Evolutionary conservation across 345 rosid species (phyloP).

Genomic region (Boechera stricta): DNA sequence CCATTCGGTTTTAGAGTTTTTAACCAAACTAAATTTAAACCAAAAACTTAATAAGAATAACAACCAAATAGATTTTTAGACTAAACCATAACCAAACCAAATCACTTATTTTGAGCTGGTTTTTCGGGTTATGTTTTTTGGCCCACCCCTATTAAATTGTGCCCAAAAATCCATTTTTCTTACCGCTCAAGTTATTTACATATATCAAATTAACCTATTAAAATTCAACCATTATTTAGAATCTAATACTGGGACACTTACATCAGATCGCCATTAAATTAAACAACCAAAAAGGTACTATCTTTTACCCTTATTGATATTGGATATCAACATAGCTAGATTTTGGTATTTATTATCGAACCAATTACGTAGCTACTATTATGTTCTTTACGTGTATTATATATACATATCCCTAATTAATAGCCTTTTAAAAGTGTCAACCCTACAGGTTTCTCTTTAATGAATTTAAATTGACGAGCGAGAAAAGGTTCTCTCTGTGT

Average conservation of each 20-base stretch:
- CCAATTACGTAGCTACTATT: neutral
- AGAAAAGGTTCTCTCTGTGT: neutral
- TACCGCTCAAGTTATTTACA: too few relatives aligned
- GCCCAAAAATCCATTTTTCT: too few relatives aligned
- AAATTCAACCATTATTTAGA: neutral
- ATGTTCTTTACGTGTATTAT: too few relatives aligned
- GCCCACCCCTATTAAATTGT: too few relatives aligned
- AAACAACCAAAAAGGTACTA: neutral
- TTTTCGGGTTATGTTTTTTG: too few relatives aligned
- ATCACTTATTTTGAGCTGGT: too few relatives aligned
- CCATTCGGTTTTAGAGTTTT: too few relatives aligned
- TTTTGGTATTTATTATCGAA: neutral
- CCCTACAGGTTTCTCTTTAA: neutral
- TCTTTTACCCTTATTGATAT: neutral
- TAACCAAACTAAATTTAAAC: too few relatives aligned
- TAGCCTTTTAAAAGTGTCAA: neutral
- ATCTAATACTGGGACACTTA: neutral
- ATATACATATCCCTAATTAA: neutral
- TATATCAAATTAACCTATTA: too few relatives aligned
- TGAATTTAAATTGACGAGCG: neutral
- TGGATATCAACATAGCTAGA: neutral
- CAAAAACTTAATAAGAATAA: too few relatives aligned
- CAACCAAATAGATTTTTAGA: too few relatives aligned
- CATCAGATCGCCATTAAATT: neutral
- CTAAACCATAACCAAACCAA: too few relatives aligned